Base-by-base conservation (phyloP, 2,329 filamentous ascomycete genomes). In the Verticillium albo-atrum region DNA sequence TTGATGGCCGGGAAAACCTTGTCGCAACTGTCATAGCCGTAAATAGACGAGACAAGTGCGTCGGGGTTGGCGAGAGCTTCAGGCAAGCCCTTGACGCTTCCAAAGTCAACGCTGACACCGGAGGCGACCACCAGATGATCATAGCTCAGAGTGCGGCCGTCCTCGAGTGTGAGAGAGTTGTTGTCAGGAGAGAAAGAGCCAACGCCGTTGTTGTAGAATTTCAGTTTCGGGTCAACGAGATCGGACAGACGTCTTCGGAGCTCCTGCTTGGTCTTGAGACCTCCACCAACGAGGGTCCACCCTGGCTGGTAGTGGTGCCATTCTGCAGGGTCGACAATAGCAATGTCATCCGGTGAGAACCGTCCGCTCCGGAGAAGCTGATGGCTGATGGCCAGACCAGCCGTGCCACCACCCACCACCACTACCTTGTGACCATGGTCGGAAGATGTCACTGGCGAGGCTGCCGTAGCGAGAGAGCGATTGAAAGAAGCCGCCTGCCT, bases 231-330 rank as follows among this genome's bases (percentile, higher is more conserved):
- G 64, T 88, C 80, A 7, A 89, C 71, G 55, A 89, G 68, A 54
- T 72, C 73, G 4, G 74, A 66, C 42, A 88, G 68, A 1, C 80
- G 81, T 59, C 74, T 71, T 54, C 80, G 79, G 59, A 89, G 72
- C 26, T 87, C 79, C 63, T 87, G 75, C 68, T 85, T 86, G 54
- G 76, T 80, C 71, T 89, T 89, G 42, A 89, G 76, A 3, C 87
- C 87, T 42, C 83, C 86, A 51, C 86, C 87, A 2, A 89, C 87
- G 1, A 89, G 76, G 2, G 87, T 89, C 86, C 86, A 89, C 58
- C 87, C 87, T 1, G 87, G 85, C 70, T 89, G 87, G 69, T 89
- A 89, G 73, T 89, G 79, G 68, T 89, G 86, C 77, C 79, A 86
- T 63, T 74, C 68, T 1, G 86, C 79, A 0, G 87, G 87, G 63